Evolutionary conservation across 768 basidiomycete genomes (phyloP).

Genomic region (Boletus eberwhitei): DNA sequence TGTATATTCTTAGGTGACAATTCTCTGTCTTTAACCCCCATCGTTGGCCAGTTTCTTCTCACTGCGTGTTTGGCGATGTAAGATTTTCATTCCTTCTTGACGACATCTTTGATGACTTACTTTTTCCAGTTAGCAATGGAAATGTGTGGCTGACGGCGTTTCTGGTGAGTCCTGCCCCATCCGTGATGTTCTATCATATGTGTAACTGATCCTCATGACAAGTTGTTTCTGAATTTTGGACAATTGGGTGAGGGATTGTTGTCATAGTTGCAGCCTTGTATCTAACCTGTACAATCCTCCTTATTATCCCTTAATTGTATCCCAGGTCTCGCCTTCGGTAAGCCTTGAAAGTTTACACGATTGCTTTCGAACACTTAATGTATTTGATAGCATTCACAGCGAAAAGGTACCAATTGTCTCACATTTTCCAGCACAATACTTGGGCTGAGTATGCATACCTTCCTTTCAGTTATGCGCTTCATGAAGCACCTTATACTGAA

Average conservation of each 20-base stretch:
- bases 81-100: conserved; percentile 15
- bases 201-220: conserved; percentile 1
- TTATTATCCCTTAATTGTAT: conserved; percentile 1
- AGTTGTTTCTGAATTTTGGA: conserved; percentile 47
- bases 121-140: conserved; percentile 48
- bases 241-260: conserved; percentile 43
- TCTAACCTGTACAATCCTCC: background rate
- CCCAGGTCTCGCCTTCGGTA: conserved; percentile 40
- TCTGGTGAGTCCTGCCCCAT: conserved; percentile 38
- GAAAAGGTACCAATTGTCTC: conserved; percentile 36
- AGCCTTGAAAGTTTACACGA: conserved; percentile 5
- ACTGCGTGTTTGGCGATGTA: conserved; percentile 64
- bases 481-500: conserved; percentile 40
- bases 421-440: background rate
- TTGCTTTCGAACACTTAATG: background rate
- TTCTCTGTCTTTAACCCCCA: background rate
- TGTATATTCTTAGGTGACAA: conserved; percentile 15
- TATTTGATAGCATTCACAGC: conserved; percentile 40
- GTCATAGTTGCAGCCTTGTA: background rate
- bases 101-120: background rate
- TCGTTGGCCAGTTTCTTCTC: conserved; percentile 44
- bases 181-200: background rate
- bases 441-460: background rate
- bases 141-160: conserved; percentile 44
- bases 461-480: conserved; percentile 37